Conservation (phyloP, 768 basidiomycete genomes). For the Naganishia randhawae region DNA sequence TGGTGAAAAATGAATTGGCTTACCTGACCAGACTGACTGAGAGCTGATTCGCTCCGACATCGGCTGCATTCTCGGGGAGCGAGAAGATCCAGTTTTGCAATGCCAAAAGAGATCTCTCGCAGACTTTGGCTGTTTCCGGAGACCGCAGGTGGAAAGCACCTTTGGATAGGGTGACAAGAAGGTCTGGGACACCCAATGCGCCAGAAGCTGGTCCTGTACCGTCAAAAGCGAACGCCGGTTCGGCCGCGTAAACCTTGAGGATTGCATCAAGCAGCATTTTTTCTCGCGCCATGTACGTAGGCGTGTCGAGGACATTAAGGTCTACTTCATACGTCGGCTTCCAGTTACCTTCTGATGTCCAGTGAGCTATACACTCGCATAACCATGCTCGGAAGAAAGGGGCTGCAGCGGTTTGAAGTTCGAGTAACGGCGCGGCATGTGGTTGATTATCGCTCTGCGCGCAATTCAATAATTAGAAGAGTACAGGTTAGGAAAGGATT, state of each 20-base stretch:
- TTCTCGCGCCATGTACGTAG: slow-evolving; percentile 17
- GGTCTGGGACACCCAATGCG: slow-evolving; percentile 1
- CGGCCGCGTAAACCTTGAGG: slow-evolving; percentile 19
- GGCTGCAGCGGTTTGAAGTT: slow-evolving; percentile 7
- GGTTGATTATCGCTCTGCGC: slow-evolving; percentile 21
- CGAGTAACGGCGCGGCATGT: slow-evolving; percentile 1
- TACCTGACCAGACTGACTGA: slow-evolving; percentile 12
- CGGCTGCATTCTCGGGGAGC: neutral
- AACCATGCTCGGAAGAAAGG: slow-evolving; percentile 18
- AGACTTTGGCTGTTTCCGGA: slow-evolving; percentile 6
- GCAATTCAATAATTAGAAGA: neutral
- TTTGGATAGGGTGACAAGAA: slow-evolving; percentile 5
- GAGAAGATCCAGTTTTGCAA: slow-evolving; percentile 8
- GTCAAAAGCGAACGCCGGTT: slow-evolving; percentile 24
- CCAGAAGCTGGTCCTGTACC: neutral
- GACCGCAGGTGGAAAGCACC: slow-evolving; percentile 15
- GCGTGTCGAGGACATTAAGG: slow-evolving; percentile 12
- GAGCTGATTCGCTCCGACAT: neutral
- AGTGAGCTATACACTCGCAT: slow-evolving; percentile 14
- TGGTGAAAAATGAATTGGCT: neutral
- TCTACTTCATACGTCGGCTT: slow-evolving; percentile 17
- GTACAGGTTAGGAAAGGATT: too few relatives aligned
- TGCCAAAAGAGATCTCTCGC: slow-evolving; percentile 1
- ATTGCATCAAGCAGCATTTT: slow-evolving; percentile 20
- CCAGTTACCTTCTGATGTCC: slow-evolving; percentile 16